Evolutionary conservation across 2,329 filamentous ascomycete species (phyloP), one percentile per base, ranked within the genome.

Genomic region (Colletotrichum sp.): DNA sequence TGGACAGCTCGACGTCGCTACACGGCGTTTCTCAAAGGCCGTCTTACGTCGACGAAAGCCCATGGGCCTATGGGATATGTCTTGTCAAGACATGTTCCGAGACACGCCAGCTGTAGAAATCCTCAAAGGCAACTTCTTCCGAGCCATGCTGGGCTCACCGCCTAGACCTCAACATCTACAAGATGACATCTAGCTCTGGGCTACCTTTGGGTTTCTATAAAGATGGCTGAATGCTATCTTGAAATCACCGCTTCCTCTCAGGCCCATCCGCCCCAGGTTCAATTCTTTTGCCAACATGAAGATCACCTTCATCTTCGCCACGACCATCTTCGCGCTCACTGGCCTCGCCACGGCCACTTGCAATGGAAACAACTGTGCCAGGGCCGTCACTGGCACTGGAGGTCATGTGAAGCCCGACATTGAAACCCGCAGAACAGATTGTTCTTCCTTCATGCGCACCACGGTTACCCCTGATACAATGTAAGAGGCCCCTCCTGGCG

Each of bases 281-380:
- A 43, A 24, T 16, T n/a, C 9, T 18, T 13, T 11, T 31, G 34
- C 18, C 51, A 47, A 9, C 7, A 86, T 86, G 84, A 85, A 86
- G 81, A 5, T 15, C 2, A 76, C 81, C 27, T 24, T 16, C 2
- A 76, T 80, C 27, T 24, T 9, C 8, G 33, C 62, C 79, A 76
- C 80, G 76, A 77, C 79, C 72, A 72, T 83, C 74, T 80, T 85
- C 61, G 81, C 81, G 33, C 76, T 85, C 65, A 80, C 80, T 71
- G 81, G 80, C 70, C 77, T 79, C 77, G 77, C 80, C 65, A 72
- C 83, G 38, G 79, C 82, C 65, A 36, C 34, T 21, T 75, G 73
- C 63, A 59, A 70, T 34, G 66, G 57, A 47, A 47, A 70, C 51
- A 75, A 75, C 70, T 75, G 70, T 58, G 70, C 66, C 16, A 66